phyloP scores from a whole-genome alignment of 2,329 filamentous ascomycete species.

The Fusarium anguioides region DNA sequence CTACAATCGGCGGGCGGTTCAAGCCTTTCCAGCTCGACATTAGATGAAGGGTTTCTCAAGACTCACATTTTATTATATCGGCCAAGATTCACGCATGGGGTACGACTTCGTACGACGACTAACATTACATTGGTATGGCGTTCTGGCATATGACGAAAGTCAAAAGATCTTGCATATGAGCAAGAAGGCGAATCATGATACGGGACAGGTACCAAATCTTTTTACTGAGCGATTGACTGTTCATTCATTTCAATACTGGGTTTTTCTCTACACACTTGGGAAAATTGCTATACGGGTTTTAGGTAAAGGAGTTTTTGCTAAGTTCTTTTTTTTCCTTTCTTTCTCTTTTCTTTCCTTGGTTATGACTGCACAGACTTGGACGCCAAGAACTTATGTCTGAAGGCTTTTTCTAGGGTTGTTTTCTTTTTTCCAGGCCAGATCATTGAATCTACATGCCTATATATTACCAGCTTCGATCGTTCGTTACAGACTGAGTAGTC shows the following conservation, averaged over 20 bases:
- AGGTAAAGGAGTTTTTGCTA: constrained; percentile 45
- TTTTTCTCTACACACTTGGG: constrained; percentile 21
- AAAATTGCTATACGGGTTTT: constrained; percentile 33
- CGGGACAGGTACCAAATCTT: constrained; percentile 24
- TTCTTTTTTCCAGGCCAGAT: neutral
- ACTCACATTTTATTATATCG: constrained; percentile 33
- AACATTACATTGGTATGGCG: constrained; percentile 43
- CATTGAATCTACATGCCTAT: constrained; percentile 18
- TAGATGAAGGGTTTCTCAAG: constrained; percentile 60
- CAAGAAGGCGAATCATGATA: constrained; percentile 39
- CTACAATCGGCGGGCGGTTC: constrained; percentile 81
- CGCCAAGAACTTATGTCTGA: constrained; percentile 2
- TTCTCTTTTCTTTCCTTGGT: constrained; percentile 13
- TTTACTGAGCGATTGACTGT: constrained; percentile 28
- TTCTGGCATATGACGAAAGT: constrained; percentile 41
- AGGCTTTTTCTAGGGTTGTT: neutral
- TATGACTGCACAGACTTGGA: constrained; percentile 18
- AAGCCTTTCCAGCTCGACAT: constrained; percentile 89
- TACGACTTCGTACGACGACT: constrained; percentile 30
- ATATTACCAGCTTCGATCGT: constrained; percentile 38
- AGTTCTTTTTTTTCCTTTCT: constrained; percentile 10
- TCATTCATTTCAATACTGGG: constrained; percentile 34
- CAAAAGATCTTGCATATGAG: constrained; percentile 35
- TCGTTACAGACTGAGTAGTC: constrained; percentile 41
- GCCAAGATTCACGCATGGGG: constrained; percentile 17